phyloP scores from a whole-genome alignment of 345 rosid species.

The Populus euphratica region DNA sequence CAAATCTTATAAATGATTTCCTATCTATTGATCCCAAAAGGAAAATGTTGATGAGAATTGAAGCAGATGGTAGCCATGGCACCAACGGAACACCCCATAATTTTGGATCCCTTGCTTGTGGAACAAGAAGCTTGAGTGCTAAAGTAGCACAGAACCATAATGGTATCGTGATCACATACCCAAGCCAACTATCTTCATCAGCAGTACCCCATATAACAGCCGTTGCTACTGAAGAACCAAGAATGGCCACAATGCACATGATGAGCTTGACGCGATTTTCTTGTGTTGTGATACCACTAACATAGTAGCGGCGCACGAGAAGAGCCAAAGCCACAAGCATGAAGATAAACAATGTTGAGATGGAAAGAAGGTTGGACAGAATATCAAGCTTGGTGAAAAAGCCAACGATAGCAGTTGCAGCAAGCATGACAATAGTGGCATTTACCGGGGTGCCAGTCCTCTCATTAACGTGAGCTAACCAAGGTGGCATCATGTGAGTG shows the following conservation, averaged over 20 bases:
- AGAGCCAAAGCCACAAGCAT: slow-evolving; percentile 6
- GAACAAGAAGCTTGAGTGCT: slow-evolving; percentile 3
- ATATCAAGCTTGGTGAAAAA: slow-evolving; percentile 16
- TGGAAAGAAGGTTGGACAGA: slow-evolving; percentile 15
- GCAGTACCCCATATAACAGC: not conserved
- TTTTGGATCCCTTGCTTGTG: slow-evolving; percentile 12
- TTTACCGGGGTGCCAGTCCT: slow-evolving; percentile 13
- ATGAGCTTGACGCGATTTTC: not conserved
- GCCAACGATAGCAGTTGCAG: slow-evolving; percentile 9
- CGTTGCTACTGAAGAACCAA: slow-evolving; percentile 7
- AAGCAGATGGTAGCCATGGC: slow-evolving; percentile 9
- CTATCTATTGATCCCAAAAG: slow-evolving; percentile 7
- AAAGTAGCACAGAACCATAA: slow-evolving; percentile 3
- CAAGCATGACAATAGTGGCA: slow-evolving; percentile 16
- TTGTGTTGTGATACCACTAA: not conserved
- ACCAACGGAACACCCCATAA: slow-evolving; percentile 14
- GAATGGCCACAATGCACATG: not conserved
- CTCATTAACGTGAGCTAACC: slow-evolving; percentile 9
- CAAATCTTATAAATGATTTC: slow-evolving; percentile 2
- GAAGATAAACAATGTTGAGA: slow-evolving; percentile 7
- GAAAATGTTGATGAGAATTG: slow-evolving; percentile 10
- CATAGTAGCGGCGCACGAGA: slow-evolving; percentile 9
- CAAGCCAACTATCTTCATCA: not conserved
- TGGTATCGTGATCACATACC: slow-evolving; percentile 3
- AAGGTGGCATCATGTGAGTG: slow-evolving; percentile 17